phyloP scores from a whole-genome alignment of 345 rosid genomes.

The sweet orange (Citrus sinensis) region DNA sequence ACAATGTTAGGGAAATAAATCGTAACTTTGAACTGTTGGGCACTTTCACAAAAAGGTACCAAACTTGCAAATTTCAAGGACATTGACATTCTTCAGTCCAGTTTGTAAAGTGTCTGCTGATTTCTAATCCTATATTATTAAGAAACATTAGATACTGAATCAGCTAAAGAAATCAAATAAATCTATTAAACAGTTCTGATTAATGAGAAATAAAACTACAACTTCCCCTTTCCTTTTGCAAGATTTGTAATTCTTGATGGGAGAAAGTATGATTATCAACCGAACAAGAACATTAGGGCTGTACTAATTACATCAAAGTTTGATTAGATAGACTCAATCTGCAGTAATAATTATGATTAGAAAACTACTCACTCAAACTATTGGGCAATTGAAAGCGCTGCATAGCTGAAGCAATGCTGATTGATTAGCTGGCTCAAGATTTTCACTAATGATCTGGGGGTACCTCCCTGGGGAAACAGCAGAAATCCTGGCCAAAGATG shows the following conservation, averaged over 20 bases:
- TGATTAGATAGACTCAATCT: not conserved
- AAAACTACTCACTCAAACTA: slow-evolving; percentile 60
- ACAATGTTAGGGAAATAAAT: not conserved
- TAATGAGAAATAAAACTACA: not conserved
- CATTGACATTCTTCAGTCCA: not conserved
- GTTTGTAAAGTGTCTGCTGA: not conserved
- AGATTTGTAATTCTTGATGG: not conserved
- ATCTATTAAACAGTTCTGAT: not conserved
- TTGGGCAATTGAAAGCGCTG: slow-evolving; percentile 46
- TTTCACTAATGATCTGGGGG: slow-evolving; percentile 64
- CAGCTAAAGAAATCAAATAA: not conserved
- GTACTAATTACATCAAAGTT: not conserved
- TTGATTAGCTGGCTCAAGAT: slow-evolving; percentile 72
- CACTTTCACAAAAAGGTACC: not conserved
- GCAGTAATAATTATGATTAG: not conserved
- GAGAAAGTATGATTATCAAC: not conserved
- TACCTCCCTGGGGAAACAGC: slow-evolving; percentile 68
- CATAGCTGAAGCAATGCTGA: slow-evolving; percentile 70
- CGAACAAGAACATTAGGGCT: not conserved
- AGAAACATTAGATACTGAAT: not conserved
- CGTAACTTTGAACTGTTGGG: not conserved
- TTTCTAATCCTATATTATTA: not conserved
- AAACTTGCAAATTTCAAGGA: not conserved
- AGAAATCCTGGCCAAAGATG: slow-evolving; percentile 61
- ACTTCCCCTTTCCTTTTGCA: not conserved